These are phyloP conservation scores for Diaporthe ilicicola DNA, from an alignment of 2,329 filamentous ascomycete species.

Conservation along the genomic window DNA sequence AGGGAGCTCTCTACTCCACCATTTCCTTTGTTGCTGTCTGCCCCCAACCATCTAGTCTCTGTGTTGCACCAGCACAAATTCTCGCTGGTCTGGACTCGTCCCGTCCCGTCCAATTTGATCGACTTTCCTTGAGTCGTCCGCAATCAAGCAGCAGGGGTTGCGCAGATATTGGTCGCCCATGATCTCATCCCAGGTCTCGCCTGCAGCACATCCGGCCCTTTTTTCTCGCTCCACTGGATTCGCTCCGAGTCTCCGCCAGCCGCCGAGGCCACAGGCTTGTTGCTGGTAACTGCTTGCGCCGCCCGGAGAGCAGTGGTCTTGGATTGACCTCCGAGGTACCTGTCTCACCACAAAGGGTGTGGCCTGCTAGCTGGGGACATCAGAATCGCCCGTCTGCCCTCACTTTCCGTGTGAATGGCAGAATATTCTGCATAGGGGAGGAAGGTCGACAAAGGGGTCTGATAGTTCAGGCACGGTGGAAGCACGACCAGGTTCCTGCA, in stretches of 20 bases:
- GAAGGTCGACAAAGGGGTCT: neutral
- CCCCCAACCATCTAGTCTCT: constrained; percentile 1
- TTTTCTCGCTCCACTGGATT: constrained; percentile 31
- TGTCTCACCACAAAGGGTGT: constrained; percentile 5
- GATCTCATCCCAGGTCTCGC: constrained; percentile 32
- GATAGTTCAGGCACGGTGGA: neutral
- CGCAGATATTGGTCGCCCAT: constrained; percentile 26
- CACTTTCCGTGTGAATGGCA: neutral
- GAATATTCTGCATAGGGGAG: neutral
- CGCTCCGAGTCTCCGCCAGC: constrained; percentile 31
- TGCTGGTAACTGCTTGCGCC: constrained; percentile 24
- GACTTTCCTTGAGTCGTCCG: constrained; percentile 8
- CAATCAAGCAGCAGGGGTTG: constrained; percentile 21
- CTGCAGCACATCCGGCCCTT: constrained; percentile 34
- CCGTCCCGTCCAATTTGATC: neutral
- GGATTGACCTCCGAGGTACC: constrained; percentile 19
- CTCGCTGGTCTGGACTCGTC: constrained; percentile 17
- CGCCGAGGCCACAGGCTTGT: constrained; percentile 30
- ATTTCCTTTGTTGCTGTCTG: neutral
- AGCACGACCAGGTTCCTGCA: constrained; percentile 6
- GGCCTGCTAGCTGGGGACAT: constrained; percentile 1
- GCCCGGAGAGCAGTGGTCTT: neutral
- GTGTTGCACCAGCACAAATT: constrained; percentile 25
- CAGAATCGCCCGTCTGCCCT: neutral
- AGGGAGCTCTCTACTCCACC: constrained; percentile 8